Evolutionary conservation across 2,329 filamentous ascomycete genomes (phyloP).

Genomic region (Botrytis aclada): DNA sequence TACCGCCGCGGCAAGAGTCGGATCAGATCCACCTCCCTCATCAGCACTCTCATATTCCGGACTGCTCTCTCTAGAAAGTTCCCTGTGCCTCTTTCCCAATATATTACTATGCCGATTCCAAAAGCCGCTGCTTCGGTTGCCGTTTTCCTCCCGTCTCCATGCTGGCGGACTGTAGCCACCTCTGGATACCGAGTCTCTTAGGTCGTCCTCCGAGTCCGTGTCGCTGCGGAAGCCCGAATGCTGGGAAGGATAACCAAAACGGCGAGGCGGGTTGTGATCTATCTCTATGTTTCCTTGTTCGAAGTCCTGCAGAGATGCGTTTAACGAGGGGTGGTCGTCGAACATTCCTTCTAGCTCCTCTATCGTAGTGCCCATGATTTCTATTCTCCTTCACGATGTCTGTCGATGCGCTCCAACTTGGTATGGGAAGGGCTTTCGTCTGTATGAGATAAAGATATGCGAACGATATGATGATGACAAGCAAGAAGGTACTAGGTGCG

Average conservation of each 20-base stretch:
- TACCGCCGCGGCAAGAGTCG: slow-evolving; percentile 32
- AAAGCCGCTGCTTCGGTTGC: slow-evolving; percentile 44
- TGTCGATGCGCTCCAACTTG: slow-evolving; percentile 13
- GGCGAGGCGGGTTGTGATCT: slow-evolving; percentile 38
- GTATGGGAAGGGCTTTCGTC: slow-evolving; percentile 29
- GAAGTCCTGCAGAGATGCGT: slow-evolving; percentile 61
- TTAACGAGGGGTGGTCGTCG: slow-evolving; percentile 57
- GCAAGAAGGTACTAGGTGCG: slow-evolving; percentile 34
- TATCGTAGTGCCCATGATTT: slow-evolving; percentile 39
- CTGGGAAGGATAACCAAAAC: slow-evolving; percentile 53
- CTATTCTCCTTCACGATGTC: slow-evolving; percentile 12
- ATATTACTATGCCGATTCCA: slow-evolving; percentile 49
- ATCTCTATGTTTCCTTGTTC: slow-evolving; percentile 47
- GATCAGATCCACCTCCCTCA: slow-evolving; percentile 43
- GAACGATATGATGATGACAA: slow-evolving; percentile 30
- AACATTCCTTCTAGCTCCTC: slow-evolving; percentile 48
- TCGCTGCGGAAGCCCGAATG: slow-evolving; percentile 62
- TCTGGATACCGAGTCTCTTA: slow-evolving; percentile 44
- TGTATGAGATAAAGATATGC: slow-evolving; percentile 36
- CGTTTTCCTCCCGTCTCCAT: slow-evolving; percentile 51
- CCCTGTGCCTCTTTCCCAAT: slow-evolving; percentile 49
- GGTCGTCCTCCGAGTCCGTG: slow-evolving; percentile 37
- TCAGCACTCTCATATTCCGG: slow-evolving; percentile 58
- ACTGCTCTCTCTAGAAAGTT: slow-evolving; percentile 53
- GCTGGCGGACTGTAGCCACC: slow-evolving; percentile 65